Evolutionary conservation across 495 filamentous ascomycete species (phyloP).

Genomic region (Delitschia confertaspora): DNA sequence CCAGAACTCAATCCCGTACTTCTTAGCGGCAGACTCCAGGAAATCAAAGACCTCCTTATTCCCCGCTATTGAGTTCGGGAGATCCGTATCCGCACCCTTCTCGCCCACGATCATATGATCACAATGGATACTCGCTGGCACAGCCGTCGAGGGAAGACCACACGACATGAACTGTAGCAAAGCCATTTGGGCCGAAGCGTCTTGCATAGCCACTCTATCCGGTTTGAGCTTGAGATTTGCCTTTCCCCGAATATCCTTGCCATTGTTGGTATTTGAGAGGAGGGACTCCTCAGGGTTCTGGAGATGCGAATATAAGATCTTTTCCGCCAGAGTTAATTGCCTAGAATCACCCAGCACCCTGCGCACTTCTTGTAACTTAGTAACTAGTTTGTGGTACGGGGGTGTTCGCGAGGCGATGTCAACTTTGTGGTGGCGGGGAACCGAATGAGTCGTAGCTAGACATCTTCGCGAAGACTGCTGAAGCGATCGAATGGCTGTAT

Average conservation of each 20-base stretch:
- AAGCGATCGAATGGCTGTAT: conserved; percentile 2
- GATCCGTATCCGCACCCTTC: conserved; percentile 77
- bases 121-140: conserved; percentile 96
- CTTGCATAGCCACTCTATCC: conserved; percentile 96
- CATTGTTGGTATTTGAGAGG: conserved; percentile 69
- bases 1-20: conserved; percentile 98
- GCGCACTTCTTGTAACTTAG: conserved; percentile 56
- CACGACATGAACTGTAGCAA: conserved; percentile 98
- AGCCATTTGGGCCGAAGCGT: conserved; percentile 97
- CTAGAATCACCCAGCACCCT: conserved; percentile 57
- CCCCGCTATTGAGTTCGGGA: conserved; percentile 76
- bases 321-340: conserved; percentile 82
- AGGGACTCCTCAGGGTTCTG: conserved; percentile 79
- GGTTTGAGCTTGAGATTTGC: conserved; percentile 97
- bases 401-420: conserved; percentile 46
- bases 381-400: conserved; percentile 55
- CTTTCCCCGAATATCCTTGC: conserved; percentile 67
- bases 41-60: conserved; percentile 99
- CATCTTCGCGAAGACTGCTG: conserved; percentile 4
- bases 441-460: conserved; percentile 23
- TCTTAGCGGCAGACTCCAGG: conserved; percentile 84
- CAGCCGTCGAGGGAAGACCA: conserved; percentile 79
- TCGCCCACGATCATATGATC: conserved; percentile 98
- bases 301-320: conserved; percentile 95
- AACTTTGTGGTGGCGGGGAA: conserved; percentile 2